Percentiles rank a stretch among this genome's conserved stretches.
Conservation (phyloP, 495 filamentous ascomycete genomes). For the Penicillium bovifimosum region DNA sequence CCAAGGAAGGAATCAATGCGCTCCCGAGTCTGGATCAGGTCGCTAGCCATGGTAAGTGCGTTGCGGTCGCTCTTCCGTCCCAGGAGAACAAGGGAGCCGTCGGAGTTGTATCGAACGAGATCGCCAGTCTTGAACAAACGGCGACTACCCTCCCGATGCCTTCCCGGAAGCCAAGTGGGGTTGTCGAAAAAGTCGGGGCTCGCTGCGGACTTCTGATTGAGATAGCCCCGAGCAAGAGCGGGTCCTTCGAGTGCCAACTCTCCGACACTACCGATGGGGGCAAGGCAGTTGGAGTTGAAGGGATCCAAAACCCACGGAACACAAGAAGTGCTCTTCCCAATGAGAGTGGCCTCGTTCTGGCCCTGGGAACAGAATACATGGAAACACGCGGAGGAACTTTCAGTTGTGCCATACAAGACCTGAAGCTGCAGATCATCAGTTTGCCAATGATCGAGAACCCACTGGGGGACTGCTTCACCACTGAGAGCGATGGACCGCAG, state of each 20-base stretch:
- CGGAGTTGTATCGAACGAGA: slow-evolving; percentile 46
- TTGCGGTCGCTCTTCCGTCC: slow-evolving; percentile 43
- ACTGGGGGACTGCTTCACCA: slow-evolving; percentile 22
- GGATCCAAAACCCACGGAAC: slow-evolving; percentile 54
- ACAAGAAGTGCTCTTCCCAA: slow-evolving; percentile 25
- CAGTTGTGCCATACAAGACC: slow-evolving; percentile 33
- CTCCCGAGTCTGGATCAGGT: slow-evolving; percentile 45
- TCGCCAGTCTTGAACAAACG: slow-evolving; percentile 47
- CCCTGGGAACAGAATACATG: slow-evolving; percentile 6
- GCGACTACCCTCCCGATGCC: not conserved
- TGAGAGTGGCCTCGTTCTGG: slow-evolving; percentile 7
- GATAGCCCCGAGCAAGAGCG: slow-evolving; percentile 46
- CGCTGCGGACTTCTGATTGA: slow-evolving; percentile 33
- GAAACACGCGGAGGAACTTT: slow-evolving; percentile 31
- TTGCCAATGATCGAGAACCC: slow-evolving; percentile 14
- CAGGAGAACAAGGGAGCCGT: slow-evolving; percentile 43
- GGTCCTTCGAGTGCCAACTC: slow-evolving; percentile 61
- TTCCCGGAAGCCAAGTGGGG: slow-evolving; percentile 38
- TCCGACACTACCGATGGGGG: slow-evolving; percentile 54
- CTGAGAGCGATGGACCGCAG: slow-evolving; percentile 37
- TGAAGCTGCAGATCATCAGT: slow-evolving; percentile 27
- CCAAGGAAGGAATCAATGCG: slow-evolving; percentile 13
- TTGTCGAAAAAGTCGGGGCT: slow-evolving; percentile 43
- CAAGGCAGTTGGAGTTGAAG: slow-evolving; percentile 43
- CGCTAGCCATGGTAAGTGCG: slow-evolving; percentile 43